These are phyloP conservation scores for Tuber brumale DNA, from an alignment of 495 filamentous ascomycete species.

Conservation along the genomic window DNA sequence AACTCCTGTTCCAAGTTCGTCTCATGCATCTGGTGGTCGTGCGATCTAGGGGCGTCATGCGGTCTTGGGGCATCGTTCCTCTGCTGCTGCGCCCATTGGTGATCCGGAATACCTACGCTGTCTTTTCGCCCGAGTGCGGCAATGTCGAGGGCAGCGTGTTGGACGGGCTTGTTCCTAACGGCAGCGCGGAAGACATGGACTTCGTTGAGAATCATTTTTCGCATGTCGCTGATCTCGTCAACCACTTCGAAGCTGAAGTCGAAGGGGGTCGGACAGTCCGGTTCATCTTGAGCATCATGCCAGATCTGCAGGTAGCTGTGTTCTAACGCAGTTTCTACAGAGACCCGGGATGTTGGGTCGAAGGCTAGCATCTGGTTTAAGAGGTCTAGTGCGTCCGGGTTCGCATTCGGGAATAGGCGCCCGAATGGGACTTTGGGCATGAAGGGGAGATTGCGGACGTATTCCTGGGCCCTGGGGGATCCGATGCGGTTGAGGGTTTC, in stretches of 20 bases:
- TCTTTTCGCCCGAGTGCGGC: slow-evolving; percentile 49
- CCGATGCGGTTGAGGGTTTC: slow-evolving; percentile 91
- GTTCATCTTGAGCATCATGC: slow-evolving; percentile 96
- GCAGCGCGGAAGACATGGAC: slow-evolving; percentile 69
- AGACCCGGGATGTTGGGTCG: slow-evolving; percentile 83
- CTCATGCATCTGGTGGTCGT: slow-evolving; percentile 44
- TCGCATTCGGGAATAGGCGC: slow-evolving; percentile 84
- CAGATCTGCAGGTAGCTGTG: slow-evolving; percentile 95
- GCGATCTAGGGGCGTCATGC: slow-evolving; percentile 56
- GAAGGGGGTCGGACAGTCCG: slow-evolving; percentile 83
- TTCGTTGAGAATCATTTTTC: slow-evolving; percentile 93
- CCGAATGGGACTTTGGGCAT: slow-evolving; percentile 92
- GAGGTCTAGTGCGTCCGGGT: slow-evolving; percentile 90
- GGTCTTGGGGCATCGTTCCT: slow-evolving; percentile 75
- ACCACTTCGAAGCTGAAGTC: slow-evolving; percentile 97
- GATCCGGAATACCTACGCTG: slow-evolving; percentile 59
- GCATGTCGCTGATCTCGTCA: slow-evolving; percentile 88
- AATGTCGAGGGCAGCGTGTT: slow-evolving; percentile 43
- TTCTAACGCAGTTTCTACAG: slow-evolving; percentile 87
- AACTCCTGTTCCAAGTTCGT: slow-evolving; percentile 72
- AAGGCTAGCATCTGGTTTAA: slow-evolving; percentile 96
- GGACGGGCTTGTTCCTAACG: slow-evolving; percentile 63
- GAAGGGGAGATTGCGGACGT: slow-evolving; percentile 93
- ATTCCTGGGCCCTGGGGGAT: slow-evolving; percentile 92
- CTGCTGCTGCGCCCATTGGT: slow-evolving; percentile 67